Conservation (phyloP, 2,329 filamentous ascomycete species). For the Ascocoryne sarcoides region DNA sequence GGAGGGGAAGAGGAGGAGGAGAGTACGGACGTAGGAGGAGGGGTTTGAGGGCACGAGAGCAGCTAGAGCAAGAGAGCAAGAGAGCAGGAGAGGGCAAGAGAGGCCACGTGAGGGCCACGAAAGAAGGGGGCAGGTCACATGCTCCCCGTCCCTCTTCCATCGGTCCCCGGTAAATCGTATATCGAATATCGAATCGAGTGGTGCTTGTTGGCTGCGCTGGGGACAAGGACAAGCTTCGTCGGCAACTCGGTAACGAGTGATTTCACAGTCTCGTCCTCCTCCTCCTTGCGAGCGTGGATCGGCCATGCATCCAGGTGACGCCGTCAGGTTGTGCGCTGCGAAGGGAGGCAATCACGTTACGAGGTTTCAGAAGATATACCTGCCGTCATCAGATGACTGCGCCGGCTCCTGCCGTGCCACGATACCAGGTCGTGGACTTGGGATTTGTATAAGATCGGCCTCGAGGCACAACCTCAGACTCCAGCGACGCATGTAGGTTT, state of each 20-base stretch:
- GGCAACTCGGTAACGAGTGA: slow-evolving; percentile 4
- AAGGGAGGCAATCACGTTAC: slow-evolving; percentile 5
- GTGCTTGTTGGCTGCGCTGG: no score
- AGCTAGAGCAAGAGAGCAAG: no score
- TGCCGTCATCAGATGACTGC: slow-evolving; percentile 13
- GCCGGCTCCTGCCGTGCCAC: slow-evolving; percentile 7
- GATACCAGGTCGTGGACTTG: slow-evolving; percentile 1
- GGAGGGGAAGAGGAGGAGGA: no score
- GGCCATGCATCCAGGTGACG: no score
- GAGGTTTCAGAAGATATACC: slow-evolving; percentile 4
- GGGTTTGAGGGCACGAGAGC: no score
- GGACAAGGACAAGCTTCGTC: no score
- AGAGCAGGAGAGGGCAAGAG: no score
- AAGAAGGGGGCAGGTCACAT: slow-evolving; percentile 2
- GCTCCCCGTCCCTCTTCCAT: not conserved
- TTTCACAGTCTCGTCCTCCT: no score
- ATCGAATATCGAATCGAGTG: no score
- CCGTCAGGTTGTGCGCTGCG: not conserved
- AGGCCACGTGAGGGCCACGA: not conserved
- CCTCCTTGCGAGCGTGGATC: no score
- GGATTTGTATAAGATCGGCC: slow-evolving; percentile 5
- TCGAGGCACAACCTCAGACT: slow-evolving; percentile 7
- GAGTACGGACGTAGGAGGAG: no score
- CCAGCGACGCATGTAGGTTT: not conserved
- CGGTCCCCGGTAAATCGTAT: no score